Percentiles rank a stretch among this genome's conserved stretches.
These are phyloP conservation scores for Pseudopyrenochaeta lycopersici DNA, from an alignment of 2,329 filamentous ascomycete genomes.

Conservation along the genomic window DNA sequence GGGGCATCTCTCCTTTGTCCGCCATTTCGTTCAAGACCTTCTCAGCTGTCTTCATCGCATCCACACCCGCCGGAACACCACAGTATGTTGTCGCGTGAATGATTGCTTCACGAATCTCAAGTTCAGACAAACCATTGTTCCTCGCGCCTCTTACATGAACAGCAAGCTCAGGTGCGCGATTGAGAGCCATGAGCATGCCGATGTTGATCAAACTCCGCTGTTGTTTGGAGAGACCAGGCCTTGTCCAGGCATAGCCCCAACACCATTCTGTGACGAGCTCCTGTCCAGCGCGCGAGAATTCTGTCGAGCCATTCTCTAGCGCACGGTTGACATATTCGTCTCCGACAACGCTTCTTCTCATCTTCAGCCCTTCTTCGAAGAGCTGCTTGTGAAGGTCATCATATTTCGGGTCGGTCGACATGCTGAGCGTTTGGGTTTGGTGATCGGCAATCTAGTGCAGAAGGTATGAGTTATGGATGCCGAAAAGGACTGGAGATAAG, in stretches of 20 bases:
- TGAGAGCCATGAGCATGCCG: constrained; percentile 70
- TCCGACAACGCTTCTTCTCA: constrained; percentile 69
- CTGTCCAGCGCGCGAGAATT: constrained; percentile 69
- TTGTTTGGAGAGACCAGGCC: constrained; percentile 69
- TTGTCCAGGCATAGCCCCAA: constrained; percentile 72
- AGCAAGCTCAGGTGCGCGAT: constrained; percentile 66
- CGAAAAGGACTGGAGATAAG: neutral
- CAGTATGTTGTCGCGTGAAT: constrained; percentile 62
- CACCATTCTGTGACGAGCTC: constrained; percentile 70
- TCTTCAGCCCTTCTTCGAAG: constrained; percentile 68
- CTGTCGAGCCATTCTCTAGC: constrained; percentile 63
- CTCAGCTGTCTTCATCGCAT: constrained; percentile 63
- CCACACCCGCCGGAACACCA: constrained; percentile 64
- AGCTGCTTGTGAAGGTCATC: constrained; percentile 61
- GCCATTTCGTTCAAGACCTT: constrained; percentile 62
- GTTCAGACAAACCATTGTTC: constrained; percentile 68
- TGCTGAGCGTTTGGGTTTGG: constrained; percentile 30
- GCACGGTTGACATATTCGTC: constrained; percentile 67
- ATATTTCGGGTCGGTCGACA: constrained; percentile 54
- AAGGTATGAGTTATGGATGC: neutral
- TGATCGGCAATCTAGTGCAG: constrained; percentile 5
- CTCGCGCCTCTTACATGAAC: constrained; percentile 70
- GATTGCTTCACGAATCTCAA: constrained; percentile 70
- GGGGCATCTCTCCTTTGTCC: constrained; percentile 52
- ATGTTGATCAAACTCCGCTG: constrained; percentile 70